Percentiles rank a stretch among this genome's conserved stretches.
Conservation (phyloP, 768 basidiomycete species). For the Phanerodontia chrysosporium region DNA sequence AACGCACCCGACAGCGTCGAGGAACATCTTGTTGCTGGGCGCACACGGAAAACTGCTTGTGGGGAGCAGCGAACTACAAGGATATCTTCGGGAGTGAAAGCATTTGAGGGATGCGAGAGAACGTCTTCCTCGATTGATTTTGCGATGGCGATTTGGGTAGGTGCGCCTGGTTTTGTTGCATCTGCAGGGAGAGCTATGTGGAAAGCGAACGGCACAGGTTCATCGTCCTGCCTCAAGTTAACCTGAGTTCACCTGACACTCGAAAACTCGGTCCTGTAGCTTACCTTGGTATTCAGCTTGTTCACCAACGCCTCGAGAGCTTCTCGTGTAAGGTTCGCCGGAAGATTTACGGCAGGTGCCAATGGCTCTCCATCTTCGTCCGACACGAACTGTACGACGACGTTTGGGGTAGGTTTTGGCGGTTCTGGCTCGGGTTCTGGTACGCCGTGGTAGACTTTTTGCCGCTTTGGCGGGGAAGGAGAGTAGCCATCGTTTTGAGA, state of each 20-base stretch:
- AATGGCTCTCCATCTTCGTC: conserved; percentile 79
- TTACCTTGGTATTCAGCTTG: conserved; percentile 71
- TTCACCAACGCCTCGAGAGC: conserved; percentile 88
- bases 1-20: conserved; percentile 78
- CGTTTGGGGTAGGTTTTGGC: conserved; percentile 47
- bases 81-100: conserved; percentile 82
- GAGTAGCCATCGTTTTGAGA: conserved; percentile 60
- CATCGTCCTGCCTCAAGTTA: conserved; percentile 54
- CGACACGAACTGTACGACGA: conserved; percentile 90
- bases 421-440: conserved; percentile 57
- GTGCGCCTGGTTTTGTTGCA: conserved; percentile 40
- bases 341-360: conserved; percentile 86
- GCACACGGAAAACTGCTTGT: conserved; percentile 91
- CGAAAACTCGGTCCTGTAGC: conserved; percentile 19
- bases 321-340: conserved; percentile 81
- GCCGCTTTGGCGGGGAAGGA: conserved; percentile 87
- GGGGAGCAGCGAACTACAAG: conserved; percentile 89
- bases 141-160: conserved; percentile 78
- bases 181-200: conserved; percentile 72
- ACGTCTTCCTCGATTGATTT: conserved; percentile 84
- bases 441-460: conserved; percentile 75
- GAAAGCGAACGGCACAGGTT: conserved; percentile 90
- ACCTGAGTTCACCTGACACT: neutral
- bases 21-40: conserved; percentile 92
- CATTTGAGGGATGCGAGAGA: conserved; percentile 63